Conservation (phyloP, 2,329 filamentous ascomycete species). For the Ceratocystis papillata region DNA sequence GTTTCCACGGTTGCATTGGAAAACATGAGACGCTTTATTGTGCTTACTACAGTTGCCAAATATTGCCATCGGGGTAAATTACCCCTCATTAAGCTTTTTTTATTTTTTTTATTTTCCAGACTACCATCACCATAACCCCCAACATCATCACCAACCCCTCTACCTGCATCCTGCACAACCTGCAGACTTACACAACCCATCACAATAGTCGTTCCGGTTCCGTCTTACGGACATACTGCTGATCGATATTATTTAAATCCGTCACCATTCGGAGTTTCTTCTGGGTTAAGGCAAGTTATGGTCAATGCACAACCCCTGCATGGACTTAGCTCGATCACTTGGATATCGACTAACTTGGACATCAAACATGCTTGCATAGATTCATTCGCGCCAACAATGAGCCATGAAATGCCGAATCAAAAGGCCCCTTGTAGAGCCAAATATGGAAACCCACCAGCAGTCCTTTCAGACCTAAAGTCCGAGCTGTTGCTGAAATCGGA, state of each 20-base stretch:
- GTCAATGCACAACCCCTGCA: conserved; percentile 3
- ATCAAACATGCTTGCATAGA: neutral
- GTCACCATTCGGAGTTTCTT: neutral
- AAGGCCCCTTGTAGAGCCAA: neutral
- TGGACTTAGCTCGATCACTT: neutral
- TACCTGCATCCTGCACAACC: neutral
- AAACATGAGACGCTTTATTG: neutral
- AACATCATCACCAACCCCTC: neutral
- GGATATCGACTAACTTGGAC: neutral
- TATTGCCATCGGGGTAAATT: neutral
- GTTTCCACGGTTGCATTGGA: neutral
- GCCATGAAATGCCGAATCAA: neutral
- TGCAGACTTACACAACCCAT: no score
- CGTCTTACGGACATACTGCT: neutral
- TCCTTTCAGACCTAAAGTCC: neutral
- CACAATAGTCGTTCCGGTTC: neutral
- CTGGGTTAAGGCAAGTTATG: neutral
- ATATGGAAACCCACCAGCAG: neutral
- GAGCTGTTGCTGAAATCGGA: neutral
- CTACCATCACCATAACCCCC: neutral
- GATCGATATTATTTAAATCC: neutral
- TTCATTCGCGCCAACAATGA: neutral
- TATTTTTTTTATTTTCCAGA: neutral
- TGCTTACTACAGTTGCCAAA: neutral
- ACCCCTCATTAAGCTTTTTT: neutral